These are phyloP conservation scores for Saprolegnia diclina DNA, from an alignment of 352 stramenopile species.

Conservation along the genomic window DNA sequence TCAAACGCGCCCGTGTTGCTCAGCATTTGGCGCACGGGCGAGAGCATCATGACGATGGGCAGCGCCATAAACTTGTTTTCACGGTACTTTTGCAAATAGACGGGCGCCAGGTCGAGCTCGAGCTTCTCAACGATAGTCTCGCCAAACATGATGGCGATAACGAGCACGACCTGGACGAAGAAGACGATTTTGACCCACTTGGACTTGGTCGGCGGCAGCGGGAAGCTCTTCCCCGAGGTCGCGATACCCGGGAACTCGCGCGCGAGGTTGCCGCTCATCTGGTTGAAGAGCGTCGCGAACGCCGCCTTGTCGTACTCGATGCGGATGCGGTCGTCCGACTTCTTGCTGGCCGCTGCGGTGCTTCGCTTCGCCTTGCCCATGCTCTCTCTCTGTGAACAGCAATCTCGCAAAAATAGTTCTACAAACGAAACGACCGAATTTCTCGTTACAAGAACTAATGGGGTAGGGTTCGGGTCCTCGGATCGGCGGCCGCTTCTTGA, in stretches of 20 bases:
- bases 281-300: slow-evolving; percentile 16
- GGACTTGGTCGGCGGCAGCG: slow-evolving; percentile 22
- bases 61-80: slow-evolving; percentile 26
- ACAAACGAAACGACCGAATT: too few relatives aligned
- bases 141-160: slow-evolving; percentile 20
- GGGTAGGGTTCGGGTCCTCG: too few relatives aligned
- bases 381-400: too few relatives aligned
- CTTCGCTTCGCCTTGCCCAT: too few relatives aligned
- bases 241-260: slow-evolving; percentile 28
- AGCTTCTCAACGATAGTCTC: slow-evolving; percentile 10
- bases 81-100: slow-evolving; percentile 12
- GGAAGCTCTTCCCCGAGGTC: slow-evolving; percentile 26
- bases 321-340: slow-evolving; percentile 18
- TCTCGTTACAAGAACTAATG: too few relatives aligned
- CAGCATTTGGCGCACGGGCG: slow-evolving; percentile 23
- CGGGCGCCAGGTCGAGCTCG: neutral
- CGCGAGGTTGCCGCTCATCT: neutral
- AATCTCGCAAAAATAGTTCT: too few relatives aligned
- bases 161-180: slow-evolving; percentile 4
- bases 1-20: slow-evolving; percentile 25
- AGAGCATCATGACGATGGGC: slow-evolving; percentile 21
- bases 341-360: neutral
- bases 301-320: slow-evolving; percentile 28
- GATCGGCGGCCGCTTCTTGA: too few relatives aligned
- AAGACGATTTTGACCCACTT: slow-evolving; percentile 5